Evolutionary conservation across 352 stramenopile species (phyloP), one percentile per base, ranked within the genome.

Genomic region (Elongisporangium undulatum): DNA sequence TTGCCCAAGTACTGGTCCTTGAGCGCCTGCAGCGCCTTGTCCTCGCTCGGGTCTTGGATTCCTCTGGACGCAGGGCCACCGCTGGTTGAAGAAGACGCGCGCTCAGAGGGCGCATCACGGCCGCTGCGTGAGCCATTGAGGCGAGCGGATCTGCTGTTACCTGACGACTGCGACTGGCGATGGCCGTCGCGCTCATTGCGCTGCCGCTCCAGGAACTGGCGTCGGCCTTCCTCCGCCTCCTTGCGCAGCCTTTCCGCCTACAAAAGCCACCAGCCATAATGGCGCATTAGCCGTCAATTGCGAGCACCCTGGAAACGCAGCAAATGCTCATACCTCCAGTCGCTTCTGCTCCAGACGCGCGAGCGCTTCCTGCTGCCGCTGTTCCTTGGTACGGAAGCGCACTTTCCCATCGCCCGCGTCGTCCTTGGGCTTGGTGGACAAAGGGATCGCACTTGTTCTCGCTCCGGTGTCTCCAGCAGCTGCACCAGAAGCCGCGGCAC

Each of bases 1-100:
- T 92, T 92, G 45, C 90, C 90, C 53, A 97, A 65, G 60, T 97
- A 97, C 69, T 97, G 86, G 50, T 96, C 82, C 54, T 95, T 95
- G 59, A 97, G 76, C 8, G 69, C 72, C 57, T 89, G 78, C 53
- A 96, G 67, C 60, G 88, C 85, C 41, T 95, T 85, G 13, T 93
- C 77, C 49, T 91, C 79, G 23, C 78, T 77, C 3, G 66, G 63
- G 29, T 79, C 41, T 10, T 49, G 54, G n/a, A 53, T 19, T 29
- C 65, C 67, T 8, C 53, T 52, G 15, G 54, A 13, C 16, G 50
- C 53, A 4, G 19, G 39, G 19, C 64, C 59, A 9, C 65, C 56
- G 39, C 66, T 61, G n/a, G 58, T 63, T 45, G 52, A 15, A 48
- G 58, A 45, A 17, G 48, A 56, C 6, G 54, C 12, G 4, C 50